Evolutionary conservation across 1,139 yeast genomes (phyloP), one percentile per base, ranked within the genome.

Genomic region (Schizosaccharomyces versatilis): DNA sequence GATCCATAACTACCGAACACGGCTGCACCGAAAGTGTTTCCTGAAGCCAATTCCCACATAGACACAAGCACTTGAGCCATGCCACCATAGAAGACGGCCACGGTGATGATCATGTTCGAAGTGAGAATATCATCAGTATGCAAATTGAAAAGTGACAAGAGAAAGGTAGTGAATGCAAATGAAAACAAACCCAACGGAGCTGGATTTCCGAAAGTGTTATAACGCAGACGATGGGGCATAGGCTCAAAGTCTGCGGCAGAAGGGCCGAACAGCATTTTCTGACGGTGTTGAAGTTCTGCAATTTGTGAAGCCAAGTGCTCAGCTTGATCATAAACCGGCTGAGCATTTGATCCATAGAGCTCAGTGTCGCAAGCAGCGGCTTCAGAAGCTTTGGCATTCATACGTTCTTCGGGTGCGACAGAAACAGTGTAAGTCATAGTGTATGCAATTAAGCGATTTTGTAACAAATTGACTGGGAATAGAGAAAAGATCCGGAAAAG

Each of bases 21-120:
- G 55, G 84, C 77, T 58, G 85, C 95, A 78, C 94, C 95, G 72
- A 85, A 86, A 56, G 95, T 80, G 71, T 85, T 84, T 63, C 86
- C 94, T 47, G 66, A 59, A 1, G 65, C 69, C 66, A 81, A 73
- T 65, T 80, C 86, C 76, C 82, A 80, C 79, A 80, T 77, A 54
- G 86, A 88, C 36, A 94, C 93, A 36, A 73, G 63, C 69, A 73
- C 67, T 66, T 84, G 94, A 53, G 83, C 77, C 12, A 78, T 68
- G n/a, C 95, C 95, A 56, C 94, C 94, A 68, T 85, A 85, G 68
- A 85, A 85, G 64, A 77, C 75, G 1, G 94, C 94, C 55, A 80
- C 69, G 14, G 94, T 94, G 53, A 82, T 73, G 56, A 79, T 80
- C 39, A 79, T 71, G 60, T 74, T 72, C 40, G 80, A 73, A 38